phyloP scores from a whole-genome alignment of 768 basidiomycete species.

The Naganishia antarctica region DNA sequence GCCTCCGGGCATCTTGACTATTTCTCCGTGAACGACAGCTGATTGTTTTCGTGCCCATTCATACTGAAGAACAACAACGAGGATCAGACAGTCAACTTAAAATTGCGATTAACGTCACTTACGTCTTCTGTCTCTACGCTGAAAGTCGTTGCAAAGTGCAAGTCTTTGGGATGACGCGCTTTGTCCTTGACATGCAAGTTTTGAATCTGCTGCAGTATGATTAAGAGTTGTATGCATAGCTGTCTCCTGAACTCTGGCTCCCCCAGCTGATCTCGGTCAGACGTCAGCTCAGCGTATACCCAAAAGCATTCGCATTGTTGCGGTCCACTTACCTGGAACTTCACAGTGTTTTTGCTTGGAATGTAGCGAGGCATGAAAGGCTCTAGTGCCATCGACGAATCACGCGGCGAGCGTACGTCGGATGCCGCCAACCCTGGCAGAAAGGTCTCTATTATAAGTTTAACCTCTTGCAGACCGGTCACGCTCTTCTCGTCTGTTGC shows the following conservation, averaged over 20 bases:
- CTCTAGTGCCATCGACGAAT: background rate
- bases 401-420: background rate
- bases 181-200: conserved; percentile 22
- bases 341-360: conserved; percentile 3
- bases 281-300: background rate
- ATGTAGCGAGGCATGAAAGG: conserved; percentile 2
- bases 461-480: conserved; percentile 13
- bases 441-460: background rate
- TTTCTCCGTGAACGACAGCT: conserved; percentile 12
- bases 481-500: background rate
- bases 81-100: background rate
- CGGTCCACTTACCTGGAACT: conserved; percentile 1
- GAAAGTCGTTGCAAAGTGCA: conserved; percentile 25
- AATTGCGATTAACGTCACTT: background rate
- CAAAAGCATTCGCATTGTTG: too few relatives aligned
- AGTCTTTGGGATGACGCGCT: conserved; percentile 22
- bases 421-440: background rate
- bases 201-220: conserved; percentile 21
- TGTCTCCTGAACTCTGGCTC: conserved; percentile 12
- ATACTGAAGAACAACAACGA: conserved; percentile 1
- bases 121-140: conserved; percentile 20
- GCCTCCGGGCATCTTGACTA: conserved; percentile 24
- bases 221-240: conserved; percentile 19
- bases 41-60: conserved; percentile 26
- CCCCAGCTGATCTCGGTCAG: conserved; percentile 1